phyloP scores from a whole-genome alignment of 2,329 filamentous ascomycete genomes.

The Leptographium lundbergii region DNA sequence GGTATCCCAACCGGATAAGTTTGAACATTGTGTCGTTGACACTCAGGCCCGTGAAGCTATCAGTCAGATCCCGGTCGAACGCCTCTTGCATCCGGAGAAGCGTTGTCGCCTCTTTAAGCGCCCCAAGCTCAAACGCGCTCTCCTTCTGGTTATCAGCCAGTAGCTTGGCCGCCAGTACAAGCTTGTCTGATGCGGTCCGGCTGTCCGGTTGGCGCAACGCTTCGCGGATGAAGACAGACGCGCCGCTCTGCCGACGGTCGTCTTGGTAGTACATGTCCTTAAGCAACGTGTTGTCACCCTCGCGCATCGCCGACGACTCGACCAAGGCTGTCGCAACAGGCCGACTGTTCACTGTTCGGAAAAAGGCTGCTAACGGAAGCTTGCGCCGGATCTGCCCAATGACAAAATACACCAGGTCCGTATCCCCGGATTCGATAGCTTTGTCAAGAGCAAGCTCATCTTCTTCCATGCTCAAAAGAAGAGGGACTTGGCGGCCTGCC shows the following conservation, averaged over 20 bases:
- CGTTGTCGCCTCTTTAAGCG: constrained; percentile 66
- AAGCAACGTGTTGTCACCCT: constrained; percentile 64
- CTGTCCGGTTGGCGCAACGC: constrained; percentile 61
- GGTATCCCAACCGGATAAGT: constrained; percentile 68
- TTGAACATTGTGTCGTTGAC: constrained; percentile 90
- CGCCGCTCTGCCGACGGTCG: constrained; percentile 77
- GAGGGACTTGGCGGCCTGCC: constrained; percentile 88
- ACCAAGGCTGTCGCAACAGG: constrained; percentile 82
- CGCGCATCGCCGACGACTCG: constrained; percentile 61
- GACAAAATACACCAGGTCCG: constrained; percentile 83
- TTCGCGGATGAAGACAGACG: constrained; percentile 76
- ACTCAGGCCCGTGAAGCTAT: constrained; percentile 67
- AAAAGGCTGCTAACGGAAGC: constrained; percentile 80
- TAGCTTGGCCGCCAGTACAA: constrained; percentile 74
- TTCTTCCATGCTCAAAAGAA: constrained; percentile 89
- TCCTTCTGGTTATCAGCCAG: constrained; percentile 71
- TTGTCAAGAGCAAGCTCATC: constrained; percentile 93
- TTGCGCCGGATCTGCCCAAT: constrained; percentile 82
- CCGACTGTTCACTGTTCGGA: constrained; percentile 75
- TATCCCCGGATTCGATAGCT: constrained; percentile 89
- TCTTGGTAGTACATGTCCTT: constrained; percentile 98
- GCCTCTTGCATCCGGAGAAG: constrained; percentile 77
- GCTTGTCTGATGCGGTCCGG: constrained; percentile 65
- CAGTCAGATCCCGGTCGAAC: constrained; percentile 71
- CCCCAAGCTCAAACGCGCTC: constrained; percentile 56